Conservation (phyloP, 2,329 filamentous ascomycete species). For the Ophiostoma novo-ulmi region DNA sequence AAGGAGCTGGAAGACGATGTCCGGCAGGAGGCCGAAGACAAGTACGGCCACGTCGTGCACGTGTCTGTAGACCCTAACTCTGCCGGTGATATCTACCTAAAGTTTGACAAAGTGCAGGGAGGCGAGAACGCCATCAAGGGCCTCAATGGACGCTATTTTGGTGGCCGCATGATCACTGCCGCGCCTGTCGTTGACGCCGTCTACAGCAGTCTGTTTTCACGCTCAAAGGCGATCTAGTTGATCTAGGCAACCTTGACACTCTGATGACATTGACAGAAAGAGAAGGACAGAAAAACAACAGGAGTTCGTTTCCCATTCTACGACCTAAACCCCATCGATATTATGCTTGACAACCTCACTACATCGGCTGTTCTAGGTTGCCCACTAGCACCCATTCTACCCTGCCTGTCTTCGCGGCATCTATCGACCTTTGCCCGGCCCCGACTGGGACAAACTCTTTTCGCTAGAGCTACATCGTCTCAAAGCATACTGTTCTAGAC, state of each 20-base stretch:
- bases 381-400: not conserved
- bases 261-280: slow-evolving; percentile 6
- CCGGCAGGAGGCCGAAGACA: slow-evolving; percentile 82
- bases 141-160: slow-evolving; percentile 94
- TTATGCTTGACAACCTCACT: slow-evolving; percentile 14
- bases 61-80: slow-evolving; percentile 92
- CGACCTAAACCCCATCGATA: not conserved
- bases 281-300: not conserved
- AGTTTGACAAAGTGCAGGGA: slow-evolving; percentile 92
- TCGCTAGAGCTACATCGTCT: not conserved
- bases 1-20: slow-evolving; percentile 95
- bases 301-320: not conserved
- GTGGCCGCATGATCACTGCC: slow-evolving; percentile 85
- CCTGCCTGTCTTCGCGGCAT: not conserved
- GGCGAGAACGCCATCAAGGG: slow-evolving; percentile 97
- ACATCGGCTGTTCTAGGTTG: slow-evolving; percentile 15
- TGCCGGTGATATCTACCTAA: slow-evolving; percentile 94
- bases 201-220: slow-evolving; percentile 93
- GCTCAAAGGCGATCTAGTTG: slow-evolving; percentile 68
- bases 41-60: slow-evolving; percentile 97
- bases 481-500: slow-evolving; percentile 1
- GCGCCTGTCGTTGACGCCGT: slow-evolving; percentile 96
- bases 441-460: not conserved
- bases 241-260: not conserved
- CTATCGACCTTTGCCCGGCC: not conserved